phyloP scores from a whole-genome alignment of 2,329 filamentous ascomycete species.

The Harringtonia aguacate region DNA sequence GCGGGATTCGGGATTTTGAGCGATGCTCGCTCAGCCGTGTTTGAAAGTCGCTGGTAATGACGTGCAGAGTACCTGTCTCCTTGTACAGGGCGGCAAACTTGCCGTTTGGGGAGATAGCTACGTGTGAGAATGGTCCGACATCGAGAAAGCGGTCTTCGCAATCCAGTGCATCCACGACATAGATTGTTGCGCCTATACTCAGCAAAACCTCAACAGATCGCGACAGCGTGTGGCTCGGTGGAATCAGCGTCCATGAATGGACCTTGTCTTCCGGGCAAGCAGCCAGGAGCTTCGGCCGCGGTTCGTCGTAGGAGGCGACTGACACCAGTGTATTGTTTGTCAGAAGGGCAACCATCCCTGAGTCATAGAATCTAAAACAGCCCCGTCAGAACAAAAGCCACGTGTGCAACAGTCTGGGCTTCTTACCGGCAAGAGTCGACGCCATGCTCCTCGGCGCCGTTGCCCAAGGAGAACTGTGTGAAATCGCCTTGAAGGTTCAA shows the following conservation, averaged over 20 bases:
- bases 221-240: constrained; percentile 80
- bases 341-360: constrained; percentile 86
- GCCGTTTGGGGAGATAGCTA: constrained; percentile 84
- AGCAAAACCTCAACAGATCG: constrained; percentile 87
- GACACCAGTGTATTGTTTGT: constrained; percentile 79
- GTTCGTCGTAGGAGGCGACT: constrained; percentile 85
- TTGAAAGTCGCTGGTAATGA: constrained; percentile 92
- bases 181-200: constrained; percentile 74
- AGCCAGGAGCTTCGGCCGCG: constrained; percentile 74
- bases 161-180: constrained; percentile 78
- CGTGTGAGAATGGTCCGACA: constrained; percentile 84
- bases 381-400: not conserved
- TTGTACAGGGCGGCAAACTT: constrained; percentile 84
- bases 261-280: constrained; percentile 67
- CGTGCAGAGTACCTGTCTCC: constrained; percentile 72
- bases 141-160: constrained; percentile 86
- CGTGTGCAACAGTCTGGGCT: not conserved
- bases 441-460: constrained; percentile 78
- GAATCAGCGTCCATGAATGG: constrained; percentile 79
- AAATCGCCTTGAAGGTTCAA: constrained; percentile 92
- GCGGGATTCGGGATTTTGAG: constrained; percentile 72
- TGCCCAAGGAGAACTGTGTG: constrained; percentile 82
- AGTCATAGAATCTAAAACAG: constrained; percentile 59
- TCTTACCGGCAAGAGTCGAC: constrained; percentile 66
- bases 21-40: constrained; percentile 86